Percentiles rank a stretch among this genome's conserved stretches.
Conservation (phyloP, 2,329 filamentous ascomycete species). For the Aspergillus jensenii region DNA sequence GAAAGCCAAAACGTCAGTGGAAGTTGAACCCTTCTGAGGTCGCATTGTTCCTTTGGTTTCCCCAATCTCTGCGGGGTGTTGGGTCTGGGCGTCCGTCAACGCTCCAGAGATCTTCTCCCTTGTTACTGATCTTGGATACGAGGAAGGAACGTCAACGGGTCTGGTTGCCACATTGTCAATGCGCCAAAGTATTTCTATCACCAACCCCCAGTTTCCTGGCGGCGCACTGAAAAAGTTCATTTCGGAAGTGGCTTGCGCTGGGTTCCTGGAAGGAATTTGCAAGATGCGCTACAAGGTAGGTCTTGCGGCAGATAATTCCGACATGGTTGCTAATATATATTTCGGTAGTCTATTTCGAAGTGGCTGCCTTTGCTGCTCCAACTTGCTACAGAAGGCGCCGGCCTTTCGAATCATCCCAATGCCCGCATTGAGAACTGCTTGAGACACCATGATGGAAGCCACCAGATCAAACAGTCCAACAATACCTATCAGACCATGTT, state of each 20-base stretch:
- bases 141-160: conserved; percentile 5
- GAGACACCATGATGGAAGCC: conserved; percentile 4
- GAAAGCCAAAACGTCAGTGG: background rate
- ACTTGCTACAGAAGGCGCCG: conserved; percentile 4
- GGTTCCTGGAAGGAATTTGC: background rate
- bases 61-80: conserved; percentile 1
- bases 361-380: conserved; percentile 10
- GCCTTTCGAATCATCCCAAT: background rate
- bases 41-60: background rate
- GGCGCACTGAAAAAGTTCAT: background rate
- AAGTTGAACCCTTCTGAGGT: background rate
- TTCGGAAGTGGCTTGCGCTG: background rate
- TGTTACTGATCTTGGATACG: conserved; percentile 12
- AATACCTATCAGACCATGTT: conserved; percentile 51
- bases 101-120: conserved; percentile 13
- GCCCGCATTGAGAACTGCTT: conserved; percentile 18
- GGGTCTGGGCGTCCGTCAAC: conserved; percentile 9
- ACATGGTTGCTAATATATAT: background rate
- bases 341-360: conserved; percentile 5
- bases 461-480: conserved; percentile 13
- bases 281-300: conserved; percentile 18
- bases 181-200: background rate
- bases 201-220: background rate
- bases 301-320: background rate
- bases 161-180: background rate